Base-by-base conservation (phyloP, 192 early-diverging fungal species). In the Oehlia diaphana region DNA sequence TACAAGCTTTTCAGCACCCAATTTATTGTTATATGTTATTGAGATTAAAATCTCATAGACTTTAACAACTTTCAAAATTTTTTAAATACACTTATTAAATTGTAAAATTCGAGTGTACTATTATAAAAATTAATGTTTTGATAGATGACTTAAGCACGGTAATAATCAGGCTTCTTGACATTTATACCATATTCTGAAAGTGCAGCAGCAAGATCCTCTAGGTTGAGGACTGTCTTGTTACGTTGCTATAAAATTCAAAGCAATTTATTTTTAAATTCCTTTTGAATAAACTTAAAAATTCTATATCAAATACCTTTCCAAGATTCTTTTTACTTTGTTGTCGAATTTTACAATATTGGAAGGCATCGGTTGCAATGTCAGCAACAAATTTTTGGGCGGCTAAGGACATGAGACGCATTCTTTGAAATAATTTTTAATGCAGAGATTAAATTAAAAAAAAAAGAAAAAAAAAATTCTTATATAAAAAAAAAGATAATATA, bases 141-240 rank as follows among this genome's bases (percentile, higher is more conserved):
- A 16, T 21, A 3, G 16, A n/a, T 35, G 28, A 67, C 19, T 68
- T 70, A 78, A 19, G 77, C 77, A 13, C 77, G 65, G 69, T 78
- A 98, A 85, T 96, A 97, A 23, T 99, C 96, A 9, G 96, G 98
- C 76, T 98, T 99, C 81, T 94, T 96, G 72, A 97, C 89, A 77
- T 96, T 97, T 73, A 99, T 92, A 50, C 98, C 98, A 74, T 98
- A 96, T 81, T 97, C 96, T 0, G 91, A 87, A 49, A 98, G 83
- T 7, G 96, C 98, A 21, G 92, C 90, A 9, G 94, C 89, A 65
- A 99, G 86, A 82, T 98, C 98, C 50, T 99, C 96, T 91, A 97
- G 94, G 19, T 91, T 97, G 58, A 99, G 81, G 16, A 96, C 94
- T 19, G 94, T 95, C 81, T 93, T 94, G 73, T 92, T 92, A 64